Evolutionary conservation across 2,329 filamentous ascomycete species (phyloP), one percentile per base, ranked within the genome.

Genomic region (Fusarium sp.): DNA sequence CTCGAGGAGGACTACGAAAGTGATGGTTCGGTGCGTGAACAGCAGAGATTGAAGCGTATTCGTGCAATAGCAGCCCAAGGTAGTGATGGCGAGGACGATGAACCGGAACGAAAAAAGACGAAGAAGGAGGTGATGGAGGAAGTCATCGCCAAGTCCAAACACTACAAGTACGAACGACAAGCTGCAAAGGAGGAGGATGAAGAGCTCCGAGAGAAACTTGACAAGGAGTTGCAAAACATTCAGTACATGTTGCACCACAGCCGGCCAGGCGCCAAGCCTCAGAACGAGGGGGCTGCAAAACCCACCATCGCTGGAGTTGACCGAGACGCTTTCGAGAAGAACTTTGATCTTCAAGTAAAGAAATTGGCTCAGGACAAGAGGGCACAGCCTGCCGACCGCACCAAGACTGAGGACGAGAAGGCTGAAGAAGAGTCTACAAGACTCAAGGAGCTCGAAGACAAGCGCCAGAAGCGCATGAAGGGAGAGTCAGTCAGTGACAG

Each of bases 101-200:
- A 91, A 72, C 95, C 94, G 1, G 93, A 96, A 77, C 89, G 92
- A 67, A 98, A 98, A 83, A 99, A 98, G 85, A 92, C 92, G 7
- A 98, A 98, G 84, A 93, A 96, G 61, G 96, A 99, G 82, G 94
- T 99, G 56, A 98, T 98, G 94, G 93, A 98, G 79, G 97, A 99
- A 82, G 89, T 99, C 70, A 98, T 99, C 75, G 94, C 95, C 69
- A 99, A 99, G 83, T 98, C 96, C 2, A 99, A 99, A 81, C 87
- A 94, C 71, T 90, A 98, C 88, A 98, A 98, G 84, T 95, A 96
- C 80, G 95, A 98, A 84, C 91, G 96, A 45, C 96, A 99, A 83
- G 92, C 94, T 69, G 90, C 91, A 35, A 98, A 98, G 80, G 96
- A 98, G 70, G 94, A 96, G 56, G 96, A 99, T 76, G 94, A 97